Evolutionary conservation across 2,329 filamentous ascomycete genomes (phyloP), one percentile per base, ranked within the genome.

Genomic region (Lasiodiplodia gonubiensis): DNA sequence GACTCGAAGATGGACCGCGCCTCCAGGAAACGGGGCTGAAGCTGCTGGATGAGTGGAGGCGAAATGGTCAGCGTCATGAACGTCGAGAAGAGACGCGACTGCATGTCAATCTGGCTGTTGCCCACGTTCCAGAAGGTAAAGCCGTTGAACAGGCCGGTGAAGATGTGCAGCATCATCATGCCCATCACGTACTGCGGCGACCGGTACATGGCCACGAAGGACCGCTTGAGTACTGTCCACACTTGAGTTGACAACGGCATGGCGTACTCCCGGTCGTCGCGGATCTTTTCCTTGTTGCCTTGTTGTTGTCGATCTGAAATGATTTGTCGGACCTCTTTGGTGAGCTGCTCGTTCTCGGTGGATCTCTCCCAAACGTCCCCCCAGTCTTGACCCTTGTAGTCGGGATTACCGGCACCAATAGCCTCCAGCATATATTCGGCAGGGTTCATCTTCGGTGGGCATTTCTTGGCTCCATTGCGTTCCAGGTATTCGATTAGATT

Each of bases 21-120:
- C 68, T 86, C 81, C 63, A 93, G 80, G 74, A 90, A 93, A 5
- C 87, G 86, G 0, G 92, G 92, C 73, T 94, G 90, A 0, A 94
- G 82, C 72, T 94, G 91, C 72, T 93, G 90, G 68, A 94, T 91
- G 0, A 94, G 81, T 0, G 90, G 89, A 0, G 90, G 90, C 1
- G 86, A 86, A 70, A 95, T 91, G 7, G 89, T 92, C 4, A 94
- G 82, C 0, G 90, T 90, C 85, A 93, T 89, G 78, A 94, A 94
- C 66, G 90, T 83, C 10, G 89, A 89, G 79, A 94, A 94, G 10
- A 94, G 83, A 8, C 90, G 85, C 55, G 88, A 89, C 75, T 80
- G 78, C 70, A 83, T 77, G 53, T 82, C 81, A 39, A 80, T 75
- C 63, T 76, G 75, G 21, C 75, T 77, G 65, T 79, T 73, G 3